Base-by-base conservation (phyloP, 2,329 filamentous ascomycete species). In the Pseudogymnoascus sp. region DNA sequence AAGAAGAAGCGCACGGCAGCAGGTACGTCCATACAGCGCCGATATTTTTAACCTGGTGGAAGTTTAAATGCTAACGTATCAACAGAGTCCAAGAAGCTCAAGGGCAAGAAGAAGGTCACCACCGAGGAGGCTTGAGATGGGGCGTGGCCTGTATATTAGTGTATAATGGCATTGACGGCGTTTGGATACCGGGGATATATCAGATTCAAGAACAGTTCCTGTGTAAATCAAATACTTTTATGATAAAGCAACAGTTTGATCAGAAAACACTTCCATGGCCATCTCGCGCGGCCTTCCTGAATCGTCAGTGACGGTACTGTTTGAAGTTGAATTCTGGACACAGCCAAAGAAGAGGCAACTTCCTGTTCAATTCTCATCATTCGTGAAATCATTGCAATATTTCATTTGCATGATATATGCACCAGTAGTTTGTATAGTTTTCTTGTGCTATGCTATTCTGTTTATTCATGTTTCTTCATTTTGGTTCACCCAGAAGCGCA, bases 1-100 rank as follows among this genome's bases (percentile, higher is more conserved):
- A 89, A 95, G 83, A 97, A 96, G 84, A 95, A 94, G 82, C 87
- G 81, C 72, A 86, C 81, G n/a, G 63, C 74, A 72, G 74, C 70
- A 66, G 71, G 74, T 74, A 74, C 69, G 71, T 65, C 10, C 19
- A 19, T 2, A 39, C 19, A 39, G 11, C 33, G 21, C n/a, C 6
- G 19, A 61, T 35, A 31, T 55, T 6, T 5, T 19, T 55, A 21
- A 52, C 59, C 63, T 4, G 35, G 12, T 7, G 35, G 19, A 38
- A 4, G 6, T 60, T 4, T 7, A 39, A 39, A 23, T 62, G 38
- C 68, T 66, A 61, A 69, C 37, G 6, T 11, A 29, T 19, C 45
- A 2, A 14, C 66, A 78, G 76, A 78, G 68, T 77, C 76, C 60
- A 78, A 77, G 70, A 77, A 77, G 65, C 74, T 78, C 75, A 71